Base-by-base conservation (phyloP, 805 yeast species). In the Wickerhamomyces tratensis region DNA sequence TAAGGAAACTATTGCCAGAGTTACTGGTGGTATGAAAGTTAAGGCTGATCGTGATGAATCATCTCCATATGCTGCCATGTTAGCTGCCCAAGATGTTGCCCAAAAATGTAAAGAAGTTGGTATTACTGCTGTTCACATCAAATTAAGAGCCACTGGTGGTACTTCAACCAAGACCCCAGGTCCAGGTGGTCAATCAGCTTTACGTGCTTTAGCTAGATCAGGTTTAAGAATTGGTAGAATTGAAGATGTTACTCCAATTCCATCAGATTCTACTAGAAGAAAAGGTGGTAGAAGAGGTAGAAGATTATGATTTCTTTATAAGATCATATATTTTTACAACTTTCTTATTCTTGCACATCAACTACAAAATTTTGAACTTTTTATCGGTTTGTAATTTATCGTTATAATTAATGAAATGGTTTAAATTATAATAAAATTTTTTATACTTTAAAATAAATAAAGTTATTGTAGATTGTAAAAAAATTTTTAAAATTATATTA, bases 231-330 rank as follows among this genome's bases (percentile, higher is more conserved):
- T 93, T 60, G 99, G 99, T 65, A 88, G 99, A 77, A 93, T 93
- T 63, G 99, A 94, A 81, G 99, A 93, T 74, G 98, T 93, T 61
- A 93, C 99, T 62, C 98, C 98, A 74, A 89, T 93, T 65, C 99
- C 99, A 74, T 93, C 98, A 61, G 99, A 93, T 76, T 89, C 98
- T 65, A 94, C 98, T 74, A 93, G 99, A 85, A 86, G 91, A 87
- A 94, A 93, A 95, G 98, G 98, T 87, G 99, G 99, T 86, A 93
- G 98, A 82, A 89, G 99, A 83, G 99, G 99, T 91, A 91, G 98
- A 84, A 88, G 99, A 86, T 84, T 89, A 76, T 86, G 74, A 75
- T 59, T 59, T 45, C 44, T 34, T 25, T 34, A 35, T 14, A 6
- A 12, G 13, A 31, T 8, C 34, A 8, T 12, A 13, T 31, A 8